phyloP scores from a whole-genome alignment of 169 alveolate genomes.

The Plasmodium yoelii region DNA sequence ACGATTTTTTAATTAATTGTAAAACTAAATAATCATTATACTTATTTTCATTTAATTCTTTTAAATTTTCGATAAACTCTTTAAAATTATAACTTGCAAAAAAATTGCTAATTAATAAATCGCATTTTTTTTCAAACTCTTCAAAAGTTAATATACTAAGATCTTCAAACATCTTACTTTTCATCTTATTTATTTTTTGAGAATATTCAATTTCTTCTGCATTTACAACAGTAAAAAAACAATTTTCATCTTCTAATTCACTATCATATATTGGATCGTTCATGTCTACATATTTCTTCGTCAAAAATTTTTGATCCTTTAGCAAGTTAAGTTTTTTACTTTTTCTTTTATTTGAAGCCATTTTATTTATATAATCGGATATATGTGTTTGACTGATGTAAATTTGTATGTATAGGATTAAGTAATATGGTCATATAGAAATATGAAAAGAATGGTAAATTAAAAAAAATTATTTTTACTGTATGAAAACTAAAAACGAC shows the following conservation, averaged over 20 bases:
- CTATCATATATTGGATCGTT: slow-evolving; percentile 76
- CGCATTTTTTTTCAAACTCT: slow-evolving; percentile 70
- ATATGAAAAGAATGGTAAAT: too few species aligned
- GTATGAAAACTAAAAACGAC: too few species aligned
- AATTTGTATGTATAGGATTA: too few species aligned
- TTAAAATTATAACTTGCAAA: slow-evolving; percentile 40
- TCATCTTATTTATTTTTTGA: slow-evolving; percentile 58
- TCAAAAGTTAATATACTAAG: slow-evolving; percentile 53
- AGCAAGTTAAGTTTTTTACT: slow-evolving; percentile 58
- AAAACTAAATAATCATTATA: slow-evolving; percentile 69
- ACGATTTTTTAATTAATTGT: slow-evolving; percentile 60
- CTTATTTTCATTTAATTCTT: slow-evolving; percentile 56
- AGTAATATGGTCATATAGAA: too few species aligned
- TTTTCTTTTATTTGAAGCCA: slow-evolving; percentile 44
- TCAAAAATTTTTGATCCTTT: slow-evolving; percentile 62
- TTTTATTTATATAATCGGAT: neutral
- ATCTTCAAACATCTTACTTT: slow-evolving; percentile 74
- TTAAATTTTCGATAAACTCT: slow-evolving; percentile 55
- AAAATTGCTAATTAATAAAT: slow-evolving; percentile 45
- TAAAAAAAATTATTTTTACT: too few species aligned
- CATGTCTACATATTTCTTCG: slow-evolving; percentile 75
- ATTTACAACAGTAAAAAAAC: slow-evolving; percentile 67
- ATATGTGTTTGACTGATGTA: neutral
- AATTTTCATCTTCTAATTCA: slow-evolving; percentile 73
- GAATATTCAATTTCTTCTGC: slow-evolving; percentile 73